Base-by-base conservation (phyloP, 805 yeast genomes). In the Saccharomycopsis sp. region DNA sequence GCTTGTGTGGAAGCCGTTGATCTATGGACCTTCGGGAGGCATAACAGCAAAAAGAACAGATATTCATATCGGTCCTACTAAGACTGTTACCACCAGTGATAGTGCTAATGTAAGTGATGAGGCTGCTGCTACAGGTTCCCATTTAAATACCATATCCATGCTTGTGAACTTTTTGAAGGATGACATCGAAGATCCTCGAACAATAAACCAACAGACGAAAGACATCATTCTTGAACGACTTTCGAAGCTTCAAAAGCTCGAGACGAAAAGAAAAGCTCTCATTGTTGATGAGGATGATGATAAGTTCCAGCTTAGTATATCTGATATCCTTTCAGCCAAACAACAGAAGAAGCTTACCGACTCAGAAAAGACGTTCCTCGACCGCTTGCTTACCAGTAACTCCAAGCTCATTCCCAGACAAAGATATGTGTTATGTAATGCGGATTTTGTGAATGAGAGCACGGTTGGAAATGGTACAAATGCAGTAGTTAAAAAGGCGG, bases 21-120 rank as follows among this genome's bases (percentile, higher is more conserved):
- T 88, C n/a, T 79, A 83, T 65, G 96, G 96, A 0, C 93, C 94
- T 0, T 85, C 92, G 0, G 90, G 94, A 22, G 96, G 96, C 14
- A 85, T 89, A 41, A 86, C 87, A 65, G 81, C 86, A 0, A 83
- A 61, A 52, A 55, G 63, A 42, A 58, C 56, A 7, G 63, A 61
- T 54, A 49, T 61, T 29, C 29, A 53, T 12, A 52, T 42, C 22
- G 20, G 23, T 25, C 52, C 56, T 20, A 42, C 41, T n/a, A n/a
- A n/a, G 44, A 29, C 53, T 29, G 22, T 5, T 34, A 20, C 9
- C 15, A 23, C 7, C 22, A 23, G n/a, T 25, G 47, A 47, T 47
- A 38, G 23, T 14, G 12, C 23, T n/a, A 19, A 22, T 17, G 41
- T 25, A 9, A 55, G 12, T 23, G 20, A 35, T 42, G 24, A 17